Conservation (phyloP, 2,329 filamentous ascomycete genomes). For the Diaporthe eres region DNA sequence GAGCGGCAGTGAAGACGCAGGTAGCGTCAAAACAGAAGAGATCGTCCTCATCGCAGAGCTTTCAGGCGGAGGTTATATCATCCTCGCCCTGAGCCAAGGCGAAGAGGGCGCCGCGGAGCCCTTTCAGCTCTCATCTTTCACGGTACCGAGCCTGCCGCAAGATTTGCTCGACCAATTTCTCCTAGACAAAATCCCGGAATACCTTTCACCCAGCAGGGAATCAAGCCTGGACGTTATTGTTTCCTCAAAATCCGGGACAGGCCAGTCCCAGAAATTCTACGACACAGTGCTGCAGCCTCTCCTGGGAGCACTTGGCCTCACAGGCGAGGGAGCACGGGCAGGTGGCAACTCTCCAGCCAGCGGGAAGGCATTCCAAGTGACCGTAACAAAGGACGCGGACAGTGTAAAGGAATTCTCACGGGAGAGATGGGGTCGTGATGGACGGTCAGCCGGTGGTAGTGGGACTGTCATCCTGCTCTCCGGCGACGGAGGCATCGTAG, state of each 20-base stretch:
- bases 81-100: slow-evolving; percentile 57
- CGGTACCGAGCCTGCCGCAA: slow-evolving; percentile 52
- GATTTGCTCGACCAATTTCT: slow-evolving; percentile 54
- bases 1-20: neutral
- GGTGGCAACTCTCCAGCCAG: neutral
- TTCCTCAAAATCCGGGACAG: slow-evolving; percentile 76
- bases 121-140: slow-evolving; percentile 50
- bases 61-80: slow-evolving; percentile 46
- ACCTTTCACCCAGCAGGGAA: slow-evolving; percentile 43
- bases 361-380: slow-evolving; percentile 59
- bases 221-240: slow-evolving; percentile 74
- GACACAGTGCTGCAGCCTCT: slow-evolving; percentile 68
- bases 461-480: slow-evolving; percentile 80
- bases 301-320: slow-evolving; percentile 61
- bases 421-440: slow-evolving; percentile 50
- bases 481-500: slow-evolving; percentile 89
- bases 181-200: slow-evolving; percentile 54
- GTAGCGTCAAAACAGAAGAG: slow-evolving; percentile 49
- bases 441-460: slow-evolving; percentile 60
- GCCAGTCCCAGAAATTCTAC: slow-evolving; percentile 70
- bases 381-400: slow-evolving; percentile 74
- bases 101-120: slow-evolving; percentile 45
- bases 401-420: slow-evolving; percentile 76
- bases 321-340: slow-evolving; percentile 39
- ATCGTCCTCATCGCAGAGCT: slow-evolving; percentile 48